A percentile compares a stretch with the other conserved stretches of the same genome.
Conservation (phyloP, 805 yeast species). For the Saturnispora bothae region DNA sequence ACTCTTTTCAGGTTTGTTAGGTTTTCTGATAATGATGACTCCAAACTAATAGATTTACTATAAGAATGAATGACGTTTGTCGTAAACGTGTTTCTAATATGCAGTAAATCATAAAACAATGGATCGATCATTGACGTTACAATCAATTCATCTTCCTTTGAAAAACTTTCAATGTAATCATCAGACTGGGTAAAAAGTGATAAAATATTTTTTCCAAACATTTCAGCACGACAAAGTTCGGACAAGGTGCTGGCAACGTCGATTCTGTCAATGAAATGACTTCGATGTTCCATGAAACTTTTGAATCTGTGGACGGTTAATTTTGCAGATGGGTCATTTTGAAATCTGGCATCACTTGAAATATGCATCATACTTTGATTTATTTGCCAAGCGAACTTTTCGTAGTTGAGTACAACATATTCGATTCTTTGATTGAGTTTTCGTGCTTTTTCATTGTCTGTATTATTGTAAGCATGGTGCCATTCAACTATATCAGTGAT, state of each 20-base stretch:
- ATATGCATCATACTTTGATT: not conserved
- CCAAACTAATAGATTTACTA: not conserved
- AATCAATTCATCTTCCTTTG: not conserved
- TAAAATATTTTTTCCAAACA: not conserved
- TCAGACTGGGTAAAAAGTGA: not conserved
- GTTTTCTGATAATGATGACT: too few relatives aligned
- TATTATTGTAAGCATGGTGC: too few relatives aligned
- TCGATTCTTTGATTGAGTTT: too few relatives aligned
- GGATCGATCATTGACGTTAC: slow-evolving; percentile 3
- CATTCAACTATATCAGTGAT: too few relatives aligned
- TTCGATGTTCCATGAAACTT: not conserved
- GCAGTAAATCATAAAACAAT: slow-evolving; percentile 2
- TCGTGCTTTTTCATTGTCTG: too few relatives aligned
- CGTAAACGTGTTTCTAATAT: not conserved
- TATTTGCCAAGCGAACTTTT: too few relatives aligned
- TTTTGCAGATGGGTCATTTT: not conserved
- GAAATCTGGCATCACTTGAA: not conserved
- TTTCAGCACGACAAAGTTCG: not conserved
- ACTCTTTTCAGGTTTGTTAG: not conserved
- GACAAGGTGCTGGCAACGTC: not conserved
- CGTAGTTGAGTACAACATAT: too few relatives aligned
- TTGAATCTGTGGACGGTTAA: not conserved
- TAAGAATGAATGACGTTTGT: not conserved
- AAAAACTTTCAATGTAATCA: not conserved
- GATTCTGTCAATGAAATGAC: not conserved